A percentile compares a stretch with the other conserved stretches of the same genome.
These are phyloP conservation scores for Dichotomopilus funicola DNA, from an alignment of 2,329 filamentous ascomycete species.

Conservation along the genomic window DNA sequence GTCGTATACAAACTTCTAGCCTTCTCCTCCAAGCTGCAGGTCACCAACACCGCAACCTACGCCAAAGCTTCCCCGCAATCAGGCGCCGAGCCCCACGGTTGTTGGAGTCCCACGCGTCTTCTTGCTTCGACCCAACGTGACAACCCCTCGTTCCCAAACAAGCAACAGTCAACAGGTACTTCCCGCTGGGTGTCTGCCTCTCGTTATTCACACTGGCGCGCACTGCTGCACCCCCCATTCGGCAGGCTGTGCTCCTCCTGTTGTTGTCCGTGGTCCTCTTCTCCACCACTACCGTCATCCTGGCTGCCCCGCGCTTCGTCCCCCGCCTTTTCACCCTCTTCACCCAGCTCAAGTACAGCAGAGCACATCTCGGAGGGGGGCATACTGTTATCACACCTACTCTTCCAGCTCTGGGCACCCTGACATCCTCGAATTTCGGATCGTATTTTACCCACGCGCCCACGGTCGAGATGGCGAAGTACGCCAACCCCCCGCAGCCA, in stretches of 20 bases:
- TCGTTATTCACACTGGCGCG: constrained; percentile 33
- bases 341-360: constrained; percentile 45
- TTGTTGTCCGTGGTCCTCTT: constrained; percentile 51
- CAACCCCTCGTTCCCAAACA: no score
- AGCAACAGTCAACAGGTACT: no score
- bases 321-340: constrained; percentile 53
- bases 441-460: constrained; percentile 40
- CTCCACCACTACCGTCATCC: constrained; percentile 50
- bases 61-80: constrained; percentile 10
- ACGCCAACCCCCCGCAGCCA: constrained; percentile 67
- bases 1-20: not conserved
- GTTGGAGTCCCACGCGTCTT: not conserved
- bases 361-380: constrained; percentile 22
- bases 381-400: constrained; percentile 7
- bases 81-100: constrained; percentile 7
- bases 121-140: not conserved
- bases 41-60: not conserved
- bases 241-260: constrained; percentile 32
- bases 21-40: not conserved
- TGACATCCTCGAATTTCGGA: constrained; percentile 26
- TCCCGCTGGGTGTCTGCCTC: not conserved
- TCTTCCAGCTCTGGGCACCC: constrained; percentile 19
- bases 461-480: constrained; percentile 60
- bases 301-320: constrained; percentile 58
- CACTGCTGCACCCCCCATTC: constrained; percentile 21